A percentile compares a stretch with the other conserved stretches of the same genome.
These are phyloP conservation scores for Grammothele lineata DNA, from an alignment of 768 basidiomycete genomes.

Conservation along the genomic window DNA sequence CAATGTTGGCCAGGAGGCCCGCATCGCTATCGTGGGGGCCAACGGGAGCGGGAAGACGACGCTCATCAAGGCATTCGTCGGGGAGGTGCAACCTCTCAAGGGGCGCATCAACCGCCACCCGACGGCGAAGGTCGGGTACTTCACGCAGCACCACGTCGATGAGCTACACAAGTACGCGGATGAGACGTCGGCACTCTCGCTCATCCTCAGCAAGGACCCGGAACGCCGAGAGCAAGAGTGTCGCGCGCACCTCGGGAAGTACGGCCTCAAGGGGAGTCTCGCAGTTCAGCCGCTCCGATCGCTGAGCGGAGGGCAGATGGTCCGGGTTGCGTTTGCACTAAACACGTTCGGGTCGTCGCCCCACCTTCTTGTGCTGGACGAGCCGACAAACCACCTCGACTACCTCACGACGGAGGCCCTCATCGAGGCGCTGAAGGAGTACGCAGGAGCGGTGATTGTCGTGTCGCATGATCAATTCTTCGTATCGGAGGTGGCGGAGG, in stretches of 20 bases:
- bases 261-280: constrained; percentile 9
- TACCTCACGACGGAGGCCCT: constrained; percentile 95
- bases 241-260: constrained; percentile 13
- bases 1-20: constrained; percentile 15
- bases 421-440: constrained; percentile 95
- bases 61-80: constrained; percentile 17
- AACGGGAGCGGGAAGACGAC: constrained; percentile 23
- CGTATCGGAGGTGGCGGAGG: constrained; percentile 93
- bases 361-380: constrained; percentile 90
- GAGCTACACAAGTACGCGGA: constrained; percentile 10
- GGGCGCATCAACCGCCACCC: constrained; percentile 16
- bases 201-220: constrained; percentile 5
- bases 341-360: constrained; percentile 92
- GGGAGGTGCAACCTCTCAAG: constrained; percentile 16
- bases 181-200: constrained; percentile 7
- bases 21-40: constrained; percentile 19
- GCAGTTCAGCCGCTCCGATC: constrained; percentile 49
- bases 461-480: constrained; percentile 98
- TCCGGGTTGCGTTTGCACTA: constrained; percentile 91
- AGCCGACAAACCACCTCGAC: constrained; percentile 92
- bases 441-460: constrained; percentile 96
- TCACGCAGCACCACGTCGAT: constrained; percentile 22
- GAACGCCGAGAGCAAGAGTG: constrained; percentile 8
- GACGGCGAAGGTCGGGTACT: constrained; percentile 17
- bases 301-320: constrained; percentile 98